Evolutionary conservation across 2,329 filamentous ascomycete species (phyloP).

Genomic region (Alternaria angustiovoidea): DNA sequence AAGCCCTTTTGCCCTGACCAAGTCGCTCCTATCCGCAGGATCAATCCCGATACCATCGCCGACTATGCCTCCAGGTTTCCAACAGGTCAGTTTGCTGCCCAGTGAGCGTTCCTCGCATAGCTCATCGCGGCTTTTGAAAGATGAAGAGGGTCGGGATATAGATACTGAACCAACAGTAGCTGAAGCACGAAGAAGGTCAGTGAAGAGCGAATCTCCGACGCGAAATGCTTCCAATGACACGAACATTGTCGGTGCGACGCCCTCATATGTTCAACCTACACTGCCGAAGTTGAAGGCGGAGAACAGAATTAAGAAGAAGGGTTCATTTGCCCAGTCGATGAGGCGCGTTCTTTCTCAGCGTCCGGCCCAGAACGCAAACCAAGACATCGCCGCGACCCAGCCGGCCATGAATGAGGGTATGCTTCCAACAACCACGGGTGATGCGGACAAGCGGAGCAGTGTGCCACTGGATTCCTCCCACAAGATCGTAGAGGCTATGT

Average conservation of each 20-base stretch:
- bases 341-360: neutral
- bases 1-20: neutral
- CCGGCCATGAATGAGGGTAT: neutral
- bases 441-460: neutral
- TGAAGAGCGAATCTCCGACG: too few species aligned
- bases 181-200: neutral
- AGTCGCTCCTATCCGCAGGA: neutral
- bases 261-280: neutral
- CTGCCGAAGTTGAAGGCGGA: neutral
- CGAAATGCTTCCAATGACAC: too few species aligned
- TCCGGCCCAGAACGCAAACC: neutral
- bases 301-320: neutral
- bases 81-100: conserved; percentile 16
- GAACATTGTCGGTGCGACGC: neutral
- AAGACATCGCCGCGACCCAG: neutral
- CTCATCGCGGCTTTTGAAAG: neutral
- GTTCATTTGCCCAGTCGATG: neutral
- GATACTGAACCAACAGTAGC: neutral
- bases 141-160: neutral
- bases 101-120: conserved; percentile 9
- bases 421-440: too few species aligned
- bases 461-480: neutral
- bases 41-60: conserved; percentile 4
- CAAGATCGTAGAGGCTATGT: neutral
- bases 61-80: conserved; percentile 13